Evolutionary conservation across 208 protist genomes (phyloP).

Genomic region (Acanthamoeba sp.): DNA sequence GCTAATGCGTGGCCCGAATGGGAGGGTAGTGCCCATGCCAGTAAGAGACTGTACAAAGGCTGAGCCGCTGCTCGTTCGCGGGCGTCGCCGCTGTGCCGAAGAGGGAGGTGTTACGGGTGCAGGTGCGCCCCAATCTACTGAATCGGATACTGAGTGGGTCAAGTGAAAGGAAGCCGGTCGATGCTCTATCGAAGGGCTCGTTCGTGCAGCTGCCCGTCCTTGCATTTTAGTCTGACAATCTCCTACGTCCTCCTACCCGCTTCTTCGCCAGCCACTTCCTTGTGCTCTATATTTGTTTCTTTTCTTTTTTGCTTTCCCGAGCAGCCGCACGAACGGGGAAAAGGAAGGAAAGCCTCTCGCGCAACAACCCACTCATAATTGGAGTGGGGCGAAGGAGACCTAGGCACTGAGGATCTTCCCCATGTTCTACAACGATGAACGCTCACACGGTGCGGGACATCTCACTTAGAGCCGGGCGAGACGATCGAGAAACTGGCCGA

Average conservation of each 20-base stretch:
- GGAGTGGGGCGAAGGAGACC: too few species aligned
- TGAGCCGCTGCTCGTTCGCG: background rate
- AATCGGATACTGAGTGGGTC: background rate
- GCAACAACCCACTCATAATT: too few species aligned
- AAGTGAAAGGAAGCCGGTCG: background rate
- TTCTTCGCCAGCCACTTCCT: background rate
- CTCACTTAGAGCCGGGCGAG: background rate
- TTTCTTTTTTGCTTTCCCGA: too few species aligned
- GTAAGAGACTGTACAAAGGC: background rate
- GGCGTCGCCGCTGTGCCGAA: background rate
- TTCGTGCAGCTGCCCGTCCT: background rate
- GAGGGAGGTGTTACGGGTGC: background rate
- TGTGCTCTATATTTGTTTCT: background rate
- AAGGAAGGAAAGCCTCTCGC: too few species aligned
- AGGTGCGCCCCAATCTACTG: background rate
- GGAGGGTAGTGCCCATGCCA: background rate
- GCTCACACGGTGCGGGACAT: too few species aligned
- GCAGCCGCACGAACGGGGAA: too few species aligned
- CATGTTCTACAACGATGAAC: too few species aligned
- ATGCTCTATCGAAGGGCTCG: background rate
- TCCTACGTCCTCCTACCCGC: too few species aligned
- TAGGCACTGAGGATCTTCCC: too few species aligned
- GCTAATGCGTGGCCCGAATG: background rate
- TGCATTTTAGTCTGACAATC: background rate
- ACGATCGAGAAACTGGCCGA: constrained; percentile 37